Base-by-base conservation (phyloP, 2,329 filamentous ascomycete species). In the Fusarium xylarioides region DNA sequence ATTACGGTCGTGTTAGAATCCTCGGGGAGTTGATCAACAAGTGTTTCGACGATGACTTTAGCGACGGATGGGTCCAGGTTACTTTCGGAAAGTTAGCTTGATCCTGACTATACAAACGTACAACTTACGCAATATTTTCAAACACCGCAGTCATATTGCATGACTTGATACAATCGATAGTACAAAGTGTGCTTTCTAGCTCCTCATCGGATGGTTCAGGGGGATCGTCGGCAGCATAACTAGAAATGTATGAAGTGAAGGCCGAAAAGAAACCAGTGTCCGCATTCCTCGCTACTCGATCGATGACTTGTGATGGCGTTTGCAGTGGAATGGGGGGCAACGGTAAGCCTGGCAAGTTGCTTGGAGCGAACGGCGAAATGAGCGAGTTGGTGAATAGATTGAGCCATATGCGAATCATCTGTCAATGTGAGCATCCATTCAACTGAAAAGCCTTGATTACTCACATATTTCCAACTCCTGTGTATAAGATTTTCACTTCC, bases 151-250 rank as follows among this genome's bases (percentile, higher is more conserved):
- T 91, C 79, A 98, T 92, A 62, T 92, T 91, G 80, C 96, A 99
- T 49, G 94, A 92, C 75, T 93, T 95, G 46, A 99, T 91, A 78
- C 95, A 99, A 80, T 98, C 96, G 6, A 98, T 93, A 2, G 96
- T 95, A 80, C 93, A 96, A 15, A 99, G 86, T 0, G 96, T 98
- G 79, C 96, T 97, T 78, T 99, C 96, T 35, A 99, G 87, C 81
- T 99, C 96, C 80, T 98, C 95, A 73, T 98, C 95, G 3, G 96
- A 98, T 5, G 96, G 96, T 83, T 99, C 96, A 0, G 96, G 96
- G 18, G 96, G 96, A 79, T 99, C 96, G 81, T 98, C 96, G 16
- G 96, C 97, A 46, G 97, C 96, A 80, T 99, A 98, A 81, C 95
- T 98, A n/a, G 95, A 97, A 37, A 99, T 95, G 78, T 98, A 99